Percentiles rank a stretch among this genome's conserved stretches.
Conservation (phyloP, 192 early-diverging fungal genomes). For the Linderina pennispora region DNA sequence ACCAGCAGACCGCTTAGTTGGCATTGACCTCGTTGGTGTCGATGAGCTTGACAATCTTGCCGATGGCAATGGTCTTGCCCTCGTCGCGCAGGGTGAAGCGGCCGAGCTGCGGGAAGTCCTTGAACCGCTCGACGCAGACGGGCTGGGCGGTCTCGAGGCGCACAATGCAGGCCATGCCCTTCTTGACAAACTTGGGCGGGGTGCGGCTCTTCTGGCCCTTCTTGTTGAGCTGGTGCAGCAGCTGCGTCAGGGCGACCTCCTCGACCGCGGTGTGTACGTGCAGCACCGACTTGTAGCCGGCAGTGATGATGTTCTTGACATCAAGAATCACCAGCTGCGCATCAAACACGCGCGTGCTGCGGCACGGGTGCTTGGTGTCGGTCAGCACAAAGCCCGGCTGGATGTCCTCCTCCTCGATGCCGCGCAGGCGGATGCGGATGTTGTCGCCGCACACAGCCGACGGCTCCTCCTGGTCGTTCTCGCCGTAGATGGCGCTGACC, state of each 20-base stretch:
- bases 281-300: slow-evolving; percentile 90
- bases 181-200: slow-evolving; percentile 91
- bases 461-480: slow-evolving; percentile 72
- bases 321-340: slow-evolving; percentile 89
- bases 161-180: slow-evolving; percentile 84
- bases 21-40: slow-evolving; percentile 1
- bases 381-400: slow-evolving; percentile 85
- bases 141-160: slow-evolving; percentile 70
- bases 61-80: slow-evolving; percentile 81
- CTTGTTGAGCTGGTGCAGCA: slow-evolving; percentile 92
- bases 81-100: slow-evolving; percentile 99
- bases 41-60: slow-evolving; percentile 81
- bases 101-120: slow-evolving; percentile 84
- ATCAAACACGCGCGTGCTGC: slow-evolving; percentile 72
- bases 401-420: slow-evolving; percentile 92
- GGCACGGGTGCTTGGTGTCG: slow-evolving; percentile 68
- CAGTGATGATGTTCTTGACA: slow-evolving; percentile 92
- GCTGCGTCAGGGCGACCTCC: slow-evolving; percentile 74
- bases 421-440: slow-evolving; percentile 80
- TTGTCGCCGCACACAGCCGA: slow-evolving; percentile 87
- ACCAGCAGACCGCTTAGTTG: neutral
- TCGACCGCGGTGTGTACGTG: slow-evolving; percentile 87
- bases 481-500: slow-evolving; percentile 76
- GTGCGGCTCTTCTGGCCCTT: slow-evolving; percentile 80
- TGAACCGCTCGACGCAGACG: slow-evolving; percentile 83